Conservation (phyloP, 1,284 basidiomycete species). For the Pholiota adiposa region DNA sequence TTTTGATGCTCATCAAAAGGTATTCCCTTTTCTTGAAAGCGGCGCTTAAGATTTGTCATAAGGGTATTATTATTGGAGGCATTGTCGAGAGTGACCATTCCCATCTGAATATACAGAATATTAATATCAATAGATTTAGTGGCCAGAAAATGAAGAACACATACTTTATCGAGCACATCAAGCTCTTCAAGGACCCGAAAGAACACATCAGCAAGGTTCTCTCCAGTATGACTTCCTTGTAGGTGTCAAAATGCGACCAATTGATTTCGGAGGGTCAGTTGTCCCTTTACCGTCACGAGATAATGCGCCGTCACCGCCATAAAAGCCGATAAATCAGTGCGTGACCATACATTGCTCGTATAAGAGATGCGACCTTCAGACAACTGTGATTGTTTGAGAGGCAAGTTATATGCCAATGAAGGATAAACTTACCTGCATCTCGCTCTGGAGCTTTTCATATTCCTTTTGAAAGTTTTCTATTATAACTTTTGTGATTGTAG, state of each 20-base stretch:
- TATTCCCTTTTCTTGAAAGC: conserved; percentile 7
- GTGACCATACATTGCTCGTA: conserved; percentile 34
- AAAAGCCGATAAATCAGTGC: conserved; percentile 20
- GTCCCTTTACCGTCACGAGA: conserved; percentile 1
- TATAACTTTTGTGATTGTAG: conserved; percentile 16
- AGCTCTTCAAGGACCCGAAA: conserved; percentile 15
- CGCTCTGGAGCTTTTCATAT: conserved; percentile 9
- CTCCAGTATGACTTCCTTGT: conserved; percentile 19
- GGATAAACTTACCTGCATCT: conserved; percentile 12
- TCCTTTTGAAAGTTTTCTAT: conserved; percentile 14
- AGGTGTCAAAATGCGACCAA: conserved; percentile 30
- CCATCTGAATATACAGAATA: conserved; percentile 13
- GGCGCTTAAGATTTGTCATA: conserved; percentile 17
- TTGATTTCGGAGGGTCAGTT: conserved; percentile 7
- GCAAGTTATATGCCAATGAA: too few species aligned
- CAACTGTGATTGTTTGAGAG: too few species aligned
- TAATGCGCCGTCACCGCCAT: conserved; percentile 35
- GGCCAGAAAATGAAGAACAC: neutral
- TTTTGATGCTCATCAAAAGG: conserved; percentile 18
- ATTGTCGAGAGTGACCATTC: conserved; percentile 21
- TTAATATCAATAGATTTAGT: too few species aligned
- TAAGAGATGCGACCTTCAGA: conserved; percentile 28
- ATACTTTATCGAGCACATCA: conserved; percentile 11
- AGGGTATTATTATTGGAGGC: conserved; percentile 17
- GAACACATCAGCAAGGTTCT: conserved; percentile 18